phyloP scores from a whole-genome alignment of 1,284 basidiomycete genomes.

The Ganoderma meredithae region DNA sequence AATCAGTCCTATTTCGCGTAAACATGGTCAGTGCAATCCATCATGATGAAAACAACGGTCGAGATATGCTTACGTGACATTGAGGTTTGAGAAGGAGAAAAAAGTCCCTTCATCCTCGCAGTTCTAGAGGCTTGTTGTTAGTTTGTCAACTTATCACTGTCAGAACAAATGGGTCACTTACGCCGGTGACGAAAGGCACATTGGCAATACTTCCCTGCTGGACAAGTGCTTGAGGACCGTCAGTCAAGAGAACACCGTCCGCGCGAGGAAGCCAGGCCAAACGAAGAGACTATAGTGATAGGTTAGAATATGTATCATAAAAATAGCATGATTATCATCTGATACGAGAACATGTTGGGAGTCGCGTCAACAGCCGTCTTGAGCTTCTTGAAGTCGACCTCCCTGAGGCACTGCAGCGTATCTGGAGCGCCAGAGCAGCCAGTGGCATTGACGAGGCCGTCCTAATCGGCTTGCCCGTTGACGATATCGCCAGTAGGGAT shows the following conservation, averaged over 20 bases:
- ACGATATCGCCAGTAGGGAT: conserved; percentile 43
- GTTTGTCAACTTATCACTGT: background rate
- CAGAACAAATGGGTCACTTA: background rate
- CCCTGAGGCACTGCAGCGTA: conserved; percentile 50
- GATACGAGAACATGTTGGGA: conserved; percentile 35
- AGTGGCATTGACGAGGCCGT: conserved; percentile 41
- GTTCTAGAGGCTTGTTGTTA: conserved; percentile 24
- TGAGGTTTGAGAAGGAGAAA: conserved; percentile 35
- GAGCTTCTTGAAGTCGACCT: conserved; percentile 40
- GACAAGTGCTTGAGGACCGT: conserved; percentile 38
- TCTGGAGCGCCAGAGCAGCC: conserved; percentile 43
- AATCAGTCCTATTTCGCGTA: conserved; percentile 19
- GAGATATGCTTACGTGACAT: conserved; percentile 26
- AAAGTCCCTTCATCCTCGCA: conserved; percentile 45
- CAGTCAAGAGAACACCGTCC: conserved; percentile 46
- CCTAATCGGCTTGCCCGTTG: conserved; percentile 43
- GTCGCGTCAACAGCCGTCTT: conserved; percentile 41
- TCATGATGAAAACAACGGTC: background rate
- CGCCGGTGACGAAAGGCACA: conserved; percentile 43
- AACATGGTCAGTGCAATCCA: background rate
- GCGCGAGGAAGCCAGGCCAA: conserved; percentile 46
- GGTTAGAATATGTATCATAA: background rate
- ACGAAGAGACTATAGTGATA: background rate
- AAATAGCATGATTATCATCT: background rate
- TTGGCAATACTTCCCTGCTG: conserved; percentile 39